Evolutionary conservation across 345 rosid genomes (phyloP), one percentile per base, ranked within the genome.

Genomic region (Arabidopsis suecica): DNA sequence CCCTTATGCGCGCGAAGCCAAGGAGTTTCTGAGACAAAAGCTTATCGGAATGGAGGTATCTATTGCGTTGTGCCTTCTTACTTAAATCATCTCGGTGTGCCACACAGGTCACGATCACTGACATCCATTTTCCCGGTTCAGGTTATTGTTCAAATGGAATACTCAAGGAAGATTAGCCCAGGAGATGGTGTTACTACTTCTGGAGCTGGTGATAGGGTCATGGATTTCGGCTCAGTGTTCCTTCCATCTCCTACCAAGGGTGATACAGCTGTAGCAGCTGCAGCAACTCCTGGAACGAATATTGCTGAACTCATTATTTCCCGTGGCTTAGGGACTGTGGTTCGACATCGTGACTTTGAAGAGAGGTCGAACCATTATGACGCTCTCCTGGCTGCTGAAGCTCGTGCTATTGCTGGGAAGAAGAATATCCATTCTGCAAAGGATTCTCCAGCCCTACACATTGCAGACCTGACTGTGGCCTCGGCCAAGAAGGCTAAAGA

Each of bases 181-280:
- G 84, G 80, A 20, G 99, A 96, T 57, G 98, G 86, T 69, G 78
- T 86, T 68, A 37, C 82, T 2, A 82, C 78, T 20, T 58, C 88
- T 73, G 96, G 85, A 18, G 44, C 90, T 71, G 82, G 79, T 63
- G 99, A 93, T 59, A 89, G 97, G 73, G 83, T 82, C 42, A 90
- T 96, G 93, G 97, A 93, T 80, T 95, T 95, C 81, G 99, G 99
- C 40, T 95, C 99, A 23, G 87, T 95, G 48, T 92, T 95, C 79
- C 85, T 89, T 48, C 51, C 61, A 42, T 88, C 97, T 72, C 72
- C 92, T 37, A 53, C 69, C 63, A 90, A 88, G 73, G 87, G 77
- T 32, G 97, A 85, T 45, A 83, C 82, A 44, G 87, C 83, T 48
- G 94, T 84, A 77, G 81, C 85, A 22, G 53, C 86, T 38, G 82